A percentile compares a stretch with the other conserved stretches of the same genome.
These are phyloP conservation scores for Isoetes taiwanensis DNA, from an alignment of 75 land plant genomes.

Conservation along the genomic window DNA sequence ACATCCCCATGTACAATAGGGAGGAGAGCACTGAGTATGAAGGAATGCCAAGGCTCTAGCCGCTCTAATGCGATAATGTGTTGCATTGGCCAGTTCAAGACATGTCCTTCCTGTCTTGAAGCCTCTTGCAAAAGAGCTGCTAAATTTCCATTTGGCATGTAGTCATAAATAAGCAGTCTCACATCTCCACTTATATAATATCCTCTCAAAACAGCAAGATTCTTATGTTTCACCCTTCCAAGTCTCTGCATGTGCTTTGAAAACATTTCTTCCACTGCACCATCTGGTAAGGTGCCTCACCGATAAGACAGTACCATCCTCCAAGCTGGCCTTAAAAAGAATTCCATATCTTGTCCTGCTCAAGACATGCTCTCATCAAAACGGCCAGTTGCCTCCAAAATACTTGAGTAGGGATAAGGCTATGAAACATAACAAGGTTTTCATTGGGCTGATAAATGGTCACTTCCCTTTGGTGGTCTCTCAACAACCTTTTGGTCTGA, in stretches of 20 bases:
- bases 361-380: slow-evolving; percentile 92
- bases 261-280: slow-evolving; percentile 50
- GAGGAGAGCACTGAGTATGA: slow-evolving; percentile 43
- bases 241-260: slow-evolving; percentile 70
- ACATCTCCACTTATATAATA: slow-evolving; percentile 70
- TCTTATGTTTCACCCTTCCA: slow-evolving; percentile 78
- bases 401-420: slow-evolving; percentile 55
- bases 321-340: slow-evolving; percentile 75
- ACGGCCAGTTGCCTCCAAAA: slow-evolving; percentile 78
- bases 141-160: slow-evolving; percentile 99
- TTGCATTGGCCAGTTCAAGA: slow-evolving; percentile 97
- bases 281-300: slow-evolving; percentile 56
- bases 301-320: slow-evolving; percentile 85
- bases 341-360: slow-evolving; percentile 68
- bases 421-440: slow-evolving; percentile 43
- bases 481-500: no score
- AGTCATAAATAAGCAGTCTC: slow-evolving; percentile 74
- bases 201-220: slow-evolving; percentile 81
- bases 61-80: slow-evolving; percentile 92
- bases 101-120: slow-evolving; percentile 85
- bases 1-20: slow-evolving; percentile 78
- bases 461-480: no score
- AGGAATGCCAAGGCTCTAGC: slow-evolving; percentile 85
- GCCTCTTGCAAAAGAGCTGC: slow-evolving; percentile 92
- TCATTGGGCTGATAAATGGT: slow-evolving; percentile 25